phyloP scores from a whole-genome alignment of 371 early-diverging fungal species.

The Mucor racemosus region DNA sequence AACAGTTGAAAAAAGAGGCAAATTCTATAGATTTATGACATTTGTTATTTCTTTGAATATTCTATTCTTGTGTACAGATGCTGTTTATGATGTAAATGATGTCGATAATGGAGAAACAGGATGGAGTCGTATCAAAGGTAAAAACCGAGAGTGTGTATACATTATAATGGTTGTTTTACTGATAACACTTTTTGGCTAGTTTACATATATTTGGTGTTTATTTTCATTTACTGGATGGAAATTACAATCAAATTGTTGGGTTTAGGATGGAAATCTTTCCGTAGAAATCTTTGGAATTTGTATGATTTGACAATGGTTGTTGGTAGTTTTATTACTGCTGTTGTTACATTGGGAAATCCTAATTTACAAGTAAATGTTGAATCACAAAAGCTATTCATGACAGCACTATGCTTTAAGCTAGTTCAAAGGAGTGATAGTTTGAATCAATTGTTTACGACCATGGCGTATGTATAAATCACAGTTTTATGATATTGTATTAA shows the following conservation, averaged over 20 bases:
- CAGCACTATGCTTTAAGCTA: conserved; percentile 67
- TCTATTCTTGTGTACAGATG: conserved; percentile 60
- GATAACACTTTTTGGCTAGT: conserved; percentile 26
- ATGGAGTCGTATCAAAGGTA: conserved; percentile 41
- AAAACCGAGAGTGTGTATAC: not conserved
- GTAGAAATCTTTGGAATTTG: conserved; percentile 66
- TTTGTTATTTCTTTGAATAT: conserved; percentile 57
- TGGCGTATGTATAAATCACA: conserved; percentile 53
- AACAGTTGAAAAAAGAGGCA: conserved; percentile 56
- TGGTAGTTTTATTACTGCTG: conserved; percentile 54
- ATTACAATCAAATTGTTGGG: conserved; percentile 57
- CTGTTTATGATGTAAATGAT: conserved; percentile 15
- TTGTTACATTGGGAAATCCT: conserved; percentile 39
- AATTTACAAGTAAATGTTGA: conserved; percentile 52
- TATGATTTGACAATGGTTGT: conserved; percentile 61
- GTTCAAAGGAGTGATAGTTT: conserved; percentile 68
- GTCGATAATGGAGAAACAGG: conserved; percentile 28
- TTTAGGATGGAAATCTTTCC: conserved; percentile 62
- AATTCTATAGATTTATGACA: conserved; percentile 57
- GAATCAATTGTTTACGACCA: conserved; percentile 71
- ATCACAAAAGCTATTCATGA: conserved; percentile 67
- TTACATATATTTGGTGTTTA: conserved; percentile 52
- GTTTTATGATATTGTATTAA: not conserved
- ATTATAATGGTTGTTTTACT: not conserved
- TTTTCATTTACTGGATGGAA: conserved; percentile 58